A percentile compares a stretch with the other conserved stretches of the same genome.
Conservation (phyloP, 2,329 filamentous ascomycete species). For the Microsporum canis region DNA sequence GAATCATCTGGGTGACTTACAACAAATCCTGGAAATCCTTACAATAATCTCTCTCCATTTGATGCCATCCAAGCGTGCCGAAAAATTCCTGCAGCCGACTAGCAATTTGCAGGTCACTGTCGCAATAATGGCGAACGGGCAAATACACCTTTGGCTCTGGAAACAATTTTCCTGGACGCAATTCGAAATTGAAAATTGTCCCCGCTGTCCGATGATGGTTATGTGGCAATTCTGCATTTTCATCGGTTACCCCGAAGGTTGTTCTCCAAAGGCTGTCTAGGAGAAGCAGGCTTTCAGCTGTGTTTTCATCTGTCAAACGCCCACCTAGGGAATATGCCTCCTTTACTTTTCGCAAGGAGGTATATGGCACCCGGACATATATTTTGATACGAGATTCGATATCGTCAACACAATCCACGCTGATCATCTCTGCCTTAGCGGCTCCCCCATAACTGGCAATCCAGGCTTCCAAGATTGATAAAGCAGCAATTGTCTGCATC, state of each 20-base stretch:
- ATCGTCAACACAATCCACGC: constrained; percentile 1
- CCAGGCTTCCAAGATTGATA: constrained; percentile 5
- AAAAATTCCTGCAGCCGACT: neutral
- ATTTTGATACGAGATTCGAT: neutral
- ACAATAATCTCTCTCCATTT: neutral
- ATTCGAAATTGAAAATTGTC: constrained; percentile 3
- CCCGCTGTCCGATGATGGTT: neutral
- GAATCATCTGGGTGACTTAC: neutral
- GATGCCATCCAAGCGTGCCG: neutral
- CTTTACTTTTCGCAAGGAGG: neutral
- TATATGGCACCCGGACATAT: neutral
- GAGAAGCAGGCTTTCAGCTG: neutral
- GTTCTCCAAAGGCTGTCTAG: neutral
- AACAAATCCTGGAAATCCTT: neutral
- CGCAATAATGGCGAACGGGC: neutral
- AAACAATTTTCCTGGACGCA: constrained; percentile 2
- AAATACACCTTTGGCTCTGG: constrained; percentile 4
- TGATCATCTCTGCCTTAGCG: constrained; percentile 1
- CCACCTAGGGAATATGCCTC: constrained; percentile 1
- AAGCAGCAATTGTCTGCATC: neutral
- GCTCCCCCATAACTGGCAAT: constrained; percentile 2
- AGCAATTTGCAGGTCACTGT: neutral
- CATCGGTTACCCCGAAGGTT: neutral
- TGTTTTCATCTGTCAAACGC: constrained; percentile 1
- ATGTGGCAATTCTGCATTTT: neutral